phyloP scores from a whole-genome alignment of 352 stramenopile species.

The Peronospora tabacina region DNA sequence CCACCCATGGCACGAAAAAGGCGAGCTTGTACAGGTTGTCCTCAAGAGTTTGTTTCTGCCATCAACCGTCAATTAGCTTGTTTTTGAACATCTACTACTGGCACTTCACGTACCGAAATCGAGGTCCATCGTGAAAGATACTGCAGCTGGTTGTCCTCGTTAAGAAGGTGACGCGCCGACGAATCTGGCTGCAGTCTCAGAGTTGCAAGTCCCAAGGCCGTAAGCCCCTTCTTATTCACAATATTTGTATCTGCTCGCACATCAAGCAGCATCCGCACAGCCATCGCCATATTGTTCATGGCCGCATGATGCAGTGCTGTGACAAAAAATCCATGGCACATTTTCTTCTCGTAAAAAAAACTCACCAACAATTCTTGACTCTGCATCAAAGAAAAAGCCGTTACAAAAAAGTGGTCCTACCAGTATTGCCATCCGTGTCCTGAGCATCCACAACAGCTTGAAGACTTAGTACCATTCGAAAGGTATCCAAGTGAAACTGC shows the following conservation, averaged over 20 bases:
- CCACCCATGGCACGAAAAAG: conserved; percentile 66
- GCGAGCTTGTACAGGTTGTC: conserved; percentile 62
- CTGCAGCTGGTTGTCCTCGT: conserved; percentile 50
- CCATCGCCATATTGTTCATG: conserved; percentile 49
- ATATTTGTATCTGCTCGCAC: conserved; percentile 37
- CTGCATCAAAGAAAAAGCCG: not conserved
- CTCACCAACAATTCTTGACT: not conserved
- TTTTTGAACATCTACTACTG: not conserved
- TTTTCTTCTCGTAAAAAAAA: not conserved
- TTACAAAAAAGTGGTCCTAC: conserved; percentile 17
- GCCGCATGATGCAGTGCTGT: conserved; percentile 60
- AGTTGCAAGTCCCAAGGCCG: conserved; percentile 40
- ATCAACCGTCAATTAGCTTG: not conserved
- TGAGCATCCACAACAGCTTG: conserved; percentile 42
- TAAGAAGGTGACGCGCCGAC: conserved; percentile 37
- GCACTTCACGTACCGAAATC: conserved; percentile 26
- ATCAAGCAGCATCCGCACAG: conserved; percentile 66
- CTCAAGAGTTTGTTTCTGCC: conserved; percentile 53
- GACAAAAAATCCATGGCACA: not conserved
- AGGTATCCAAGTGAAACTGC: conserved; percentile 74
- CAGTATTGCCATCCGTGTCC: conserved; percentile 61
- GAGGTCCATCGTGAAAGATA: conserved; percentile 31
- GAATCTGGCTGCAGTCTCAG: conserved; percentile 32
- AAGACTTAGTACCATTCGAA: conserved; percentile 75
- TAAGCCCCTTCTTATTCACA: conserved; percentile 39